Evolutionary conservation across 208 protist genomes (phyloP).

Genomic region (Trypanosomatidae sp.): DNA sequence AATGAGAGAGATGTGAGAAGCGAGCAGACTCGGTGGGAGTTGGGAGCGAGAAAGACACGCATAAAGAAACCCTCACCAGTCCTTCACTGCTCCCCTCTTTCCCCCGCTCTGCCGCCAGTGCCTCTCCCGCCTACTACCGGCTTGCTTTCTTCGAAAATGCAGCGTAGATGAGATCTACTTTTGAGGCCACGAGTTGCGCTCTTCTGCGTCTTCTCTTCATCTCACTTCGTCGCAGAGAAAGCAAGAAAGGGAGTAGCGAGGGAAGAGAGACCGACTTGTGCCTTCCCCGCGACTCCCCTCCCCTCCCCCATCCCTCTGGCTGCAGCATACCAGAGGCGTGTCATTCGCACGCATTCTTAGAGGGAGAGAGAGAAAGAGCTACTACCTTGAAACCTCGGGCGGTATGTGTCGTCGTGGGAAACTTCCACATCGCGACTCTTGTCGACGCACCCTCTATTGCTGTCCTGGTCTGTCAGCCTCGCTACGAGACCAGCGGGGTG

Average conservation of each 20-base stretch:
- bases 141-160: too few species aligned
- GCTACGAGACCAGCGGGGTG: background rate
- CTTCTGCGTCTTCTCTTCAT: background rate
- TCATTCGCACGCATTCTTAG: background rate
- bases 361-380: background rate
- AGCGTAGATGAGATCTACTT: too few species aligned
- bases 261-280: background rate
- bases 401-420: background rate
- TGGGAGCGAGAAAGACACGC: background rate
- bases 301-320: background rate
- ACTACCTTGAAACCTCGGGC: background rate
- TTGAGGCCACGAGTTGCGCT: too few species aligned
- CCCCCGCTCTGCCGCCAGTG: background rate
- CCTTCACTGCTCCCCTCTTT: background rate
- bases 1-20: background rate
- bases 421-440: background rate
- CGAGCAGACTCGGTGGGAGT: background rate
- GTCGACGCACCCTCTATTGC: background rate
- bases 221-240: background rate
- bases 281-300: background rate
- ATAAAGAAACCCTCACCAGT: background rate
- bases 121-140: background rate
- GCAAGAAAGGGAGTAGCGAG: background rate
- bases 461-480: background rate
- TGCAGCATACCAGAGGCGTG: background rate